Evolutionary conservation across 345 rosid genomes (phyloP).

Genomic region (Eucalyptus paniculata): DNA sequence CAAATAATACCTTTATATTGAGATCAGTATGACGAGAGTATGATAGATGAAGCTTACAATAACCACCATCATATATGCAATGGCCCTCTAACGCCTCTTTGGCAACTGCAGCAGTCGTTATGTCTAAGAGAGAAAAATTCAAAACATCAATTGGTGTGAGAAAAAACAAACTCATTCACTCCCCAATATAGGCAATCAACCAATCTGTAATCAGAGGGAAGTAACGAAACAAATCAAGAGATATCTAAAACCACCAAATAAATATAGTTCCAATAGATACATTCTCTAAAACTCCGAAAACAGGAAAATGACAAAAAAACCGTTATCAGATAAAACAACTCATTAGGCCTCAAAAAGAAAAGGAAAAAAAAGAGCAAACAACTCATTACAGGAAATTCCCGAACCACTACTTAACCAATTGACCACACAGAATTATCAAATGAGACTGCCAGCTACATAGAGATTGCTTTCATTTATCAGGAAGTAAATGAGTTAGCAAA

Average conservation of each 20-base stretch:
- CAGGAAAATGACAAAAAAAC: neutral
- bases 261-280: neutral
- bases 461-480: neutral
- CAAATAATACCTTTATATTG: slow-evolving; percentile 96
- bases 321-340: neutral
- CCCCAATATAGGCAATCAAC: neutral
- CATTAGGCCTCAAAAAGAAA: neutral
- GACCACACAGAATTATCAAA: neutral
- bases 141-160: neutral
- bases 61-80: slow-evolving; percentile 99
- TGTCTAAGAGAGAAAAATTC: slow-evolving; percentile 31
- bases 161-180: neutral
- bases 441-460: neutral
- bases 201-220: neutral
- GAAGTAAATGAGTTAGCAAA: neutral
- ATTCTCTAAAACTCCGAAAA: neutral
- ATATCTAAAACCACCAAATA: neutral
- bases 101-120: slow-evolving; percentile 70
- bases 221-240: neutral
- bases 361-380: neutral
- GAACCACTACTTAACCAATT: neutral
- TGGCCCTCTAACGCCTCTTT: slow-evolving; percentile 95
- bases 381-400: neutral
- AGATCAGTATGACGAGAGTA: slow-evolving; percentile 99
- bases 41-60: slow-evolving; percentile 99